A percentile compares a stretch with the other conserved stretches of the same genome.
Evolutionary conservation across 139 green algal genomes (phyloP).

Genomic region (Picochlorum sp.): DNA sequence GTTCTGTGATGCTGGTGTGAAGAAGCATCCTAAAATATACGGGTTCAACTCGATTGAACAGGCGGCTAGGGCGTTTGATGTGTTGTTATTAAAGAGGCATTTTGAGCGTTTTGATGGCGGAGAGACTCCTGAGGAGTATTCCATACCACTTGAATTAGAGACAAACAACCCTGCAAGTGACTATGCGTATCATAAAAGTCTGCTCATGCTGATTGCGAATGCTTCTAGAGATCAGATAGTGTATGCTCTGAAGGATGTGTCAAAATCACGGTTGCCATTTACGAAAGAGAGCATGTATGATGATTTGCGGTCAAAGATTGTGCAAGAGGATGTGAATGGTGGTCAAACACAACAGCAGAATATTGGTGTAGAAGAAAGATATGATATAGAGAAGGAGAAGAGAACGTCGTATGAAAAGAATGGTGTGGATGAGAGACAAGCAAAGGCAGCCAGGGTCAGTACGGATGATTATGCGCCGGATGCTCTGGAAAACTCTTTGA

Average conservation of each 20-base stretch:
- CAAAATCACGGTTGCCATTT: not conserved
- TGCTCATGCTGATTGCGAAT: constrained; percentile 9
- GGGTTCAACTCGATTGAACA: constrained; percentile 14
- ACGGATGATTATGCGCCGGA: too few relatives aligned
- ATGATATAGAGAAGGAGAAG: not conserved
- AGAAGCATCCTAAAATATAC: constrained; percentile 36
- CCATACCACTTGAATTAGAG: constrained; percentile 2
- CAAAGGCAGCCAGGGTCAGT: not conserved
- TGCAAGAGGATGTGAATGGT: not conserved
- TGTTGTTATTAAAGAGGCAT: constrained; percentile 23
- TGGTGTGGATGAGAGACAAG: constrained; percentile 2
- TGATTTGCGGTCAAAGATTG: constrained; percentile 1
- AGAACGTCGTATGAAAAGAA: not conserved
- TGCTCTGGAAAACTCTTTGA: too few relatives aligned
- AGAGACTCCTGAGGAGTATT: constrained; percentile 1
- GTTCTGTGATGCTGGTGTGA: constrained; percentile 28
- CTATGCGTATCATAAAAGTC: constrained; percentile 2
- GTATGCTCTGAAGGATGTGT: constrained; percentile 26
- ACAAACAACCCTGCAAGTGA: constrained; percentile 17
- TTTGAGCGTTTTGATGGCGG: not conserved
- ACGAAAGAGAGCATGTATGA: not conserved
- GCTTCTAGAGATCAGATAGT: constrained; percentile 16
- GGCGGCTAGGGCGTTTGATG: constrained; percentile 24
- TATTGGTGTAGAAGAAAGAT: not conserved
- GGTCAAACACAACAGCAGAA: not conserved